phyloP scores from a whole-genome alignment of 2,329 filamentous ascomycete species.

The Elsinoe fawcettii region DNA sequence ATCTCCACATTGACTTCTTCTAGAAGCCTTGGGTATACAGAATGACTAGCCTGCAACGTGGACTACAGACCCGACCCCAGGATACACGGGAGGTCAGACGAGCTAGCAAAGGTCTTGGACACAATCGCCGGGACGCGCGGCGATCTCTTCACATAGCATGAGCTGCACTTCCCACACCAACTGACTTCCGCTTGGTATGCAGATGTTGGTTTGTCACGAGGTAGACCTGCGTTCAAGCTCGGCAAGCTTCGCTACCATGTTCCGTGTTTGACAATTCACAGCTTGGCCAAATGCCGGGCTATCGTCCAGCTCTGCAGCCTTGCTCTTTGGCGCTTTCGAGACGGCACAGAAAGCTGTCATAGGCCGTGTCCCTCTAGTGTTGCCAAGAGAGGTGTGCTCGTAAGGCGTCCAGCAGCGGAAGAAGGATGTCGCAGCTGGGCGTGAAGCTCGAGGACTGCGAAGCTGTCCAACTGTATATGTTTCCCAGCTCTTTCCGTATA shows the following conservation, averaged over 20 bases:
- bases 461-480: too few relatives aligned
- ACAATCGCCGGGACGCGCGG: background rate
- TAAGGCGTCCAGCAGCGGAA: too few relatives aligned
- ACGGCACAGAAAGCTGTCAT: too few relatives aligned
- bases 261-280: background rate
- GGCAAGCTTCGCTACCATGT: background rate
- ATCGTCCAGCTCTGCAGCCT: too few relatives aligned
- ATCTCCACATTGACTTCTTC: slow-evolving; percentile 4
- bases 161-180: background rate
- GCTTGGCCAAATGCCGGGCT: too few relatives aligned
- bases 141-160: background rate
- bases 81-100: background rate
- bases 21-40: background rate
- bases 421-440: too few relatives aligned
- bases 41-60: background rate
- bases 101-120: background rate
- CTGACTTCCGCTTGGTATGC: background rate
- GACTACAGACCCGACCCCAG: background rate
- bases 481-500: too few relatives aligned
- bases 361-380: too few relatives aligned
- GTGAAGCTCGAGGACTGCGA: too few relatives aligned
- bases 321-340: too few relatives aligned
- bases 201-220: background rate
- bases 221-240: background rate
- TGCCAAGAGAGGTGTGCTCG: too few relatives aligned